Evolutionary conservation across 2,329 filamentous ascomycete genomes (phyloP).

Genomic region (Fusarium abutilonis): DNA sequence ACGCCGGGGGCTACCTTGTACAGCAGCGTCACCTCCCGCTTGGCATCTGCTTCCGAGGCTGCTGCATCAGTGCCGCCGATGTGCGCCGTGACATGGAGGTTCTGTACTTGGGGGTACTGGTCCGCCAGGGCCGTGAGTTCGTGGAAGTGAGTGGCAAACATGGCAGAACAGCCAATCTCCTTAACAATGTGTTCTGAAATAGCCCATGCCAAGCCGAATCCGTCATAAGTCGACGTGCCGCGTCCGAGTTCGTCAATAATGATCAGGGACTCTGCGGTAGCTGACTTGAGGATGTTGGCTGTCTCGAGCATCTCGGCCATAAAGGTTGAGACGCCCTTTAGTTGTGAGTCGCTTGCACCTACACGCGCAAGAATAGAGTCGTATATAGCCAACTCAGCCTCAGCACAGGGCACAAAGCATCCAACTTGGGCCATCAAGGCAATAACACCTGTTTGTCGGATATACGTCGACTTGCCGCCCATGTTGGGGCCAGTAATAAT

Average conservation of each 20-base stretch:
- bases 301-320: conserved; percentile 99
- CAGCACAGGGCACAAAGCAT: conserved; percentile 91
- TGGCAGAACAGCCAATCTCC: conserved; percentile 91
- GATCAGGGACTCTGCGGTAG: conserved; percentile 93
- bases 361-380: conserved; percentile 97
- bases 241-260: conserved; percentile 98
- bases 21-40: conserved; percentile 89
- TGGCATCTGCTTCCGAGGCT: conserved; percentile 53
- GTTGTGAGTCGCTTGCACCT: conserved; percentile 93
- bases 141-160: conserved; percentile 99
- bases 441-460: conserved; percentile 95
- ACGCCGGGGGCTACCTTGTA: conserved; percentile 97
- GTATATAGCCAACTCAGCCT: conserved; percentile 93
- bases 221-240: conserved; percentile 97
- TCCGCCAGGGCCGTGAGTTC: conserved; percentile 92
- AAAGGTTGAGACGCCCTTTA: conserved; percentile 98
- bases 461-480: conserved; percentile 99
- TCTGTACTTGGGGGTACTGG: conserved; percentile 86
- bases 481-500: conserved; percentile 99
- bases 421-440: conserved; percentile 97
- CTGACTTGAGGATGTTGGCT: conserved; percentile 96
- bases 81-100: conserved; percentile 95
- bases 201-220: conserved; percentile 98
- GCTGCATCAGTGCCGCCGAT: conserved; percentile 67
- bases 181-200: conserved; percentile 97